Base-by-base conservation (phyloP, 768 basidiomycete genomes). In the Amyloporia xantha region DNA sequence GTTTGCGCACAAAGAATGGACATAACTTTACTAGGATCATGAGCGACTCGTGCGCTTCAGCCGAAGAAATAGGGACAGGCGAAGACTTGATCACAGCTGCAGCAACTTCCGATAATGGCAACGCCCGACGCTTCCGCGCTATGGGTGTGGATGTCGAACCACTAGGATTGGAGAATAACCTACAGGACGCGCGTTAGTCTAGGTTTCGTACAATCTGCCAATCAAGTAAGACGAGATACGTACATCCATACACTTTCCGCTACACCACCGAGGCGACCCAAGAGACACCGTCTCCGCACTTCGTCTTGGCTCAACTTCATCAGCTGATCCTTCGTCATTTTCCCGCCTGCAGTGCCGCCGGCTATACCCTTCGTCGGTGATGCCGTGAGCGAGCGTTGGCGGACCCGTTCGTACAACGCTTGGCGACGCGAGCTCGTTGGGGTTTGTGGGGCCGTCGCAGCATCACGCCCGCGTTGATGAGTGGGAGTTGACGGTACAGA, bases 241-340 rank as follows among this genome's bases (percentile, higher is more conserved):
- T 43, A 86, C 90, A 91, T 90, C 86, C 89, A 91, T 15, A 85
- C 77, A 54, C 88, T 86, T 60, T 92, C 89, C n/a, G 90, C 90
- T 24, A 92, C 78, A 9, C 84, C 83, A 23, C 76, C 75, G 5
- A 92, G 74, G 17, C 90, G 79, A 43, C 89, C 89, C 6, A 92
- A 71, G 25, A 91, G 63, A 55, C 84, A 88, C 30, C 88, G 73
- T 49, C 84, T 74, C 51, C 86, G 75, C 68, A 86, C 76, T 61
- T 87, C 89, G 50, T 90, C 87, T 59, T 89, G 87, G 36, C 81
- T 73, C 48, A 90, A 68, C 65, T 82, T 84, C 37, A 82, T 64
- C 53, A 89, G 70, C 54, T 85, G 77, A 46, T 86, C 86, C 51
- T 73, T 78, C 37, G 77, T 78, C 56, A 86, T 66, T 48, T 67